A percentile compares a stretch with the other conserved stretches of the same genome.
phyloP scores from a whole-genome alignment of 2,329 filamentous ascomycete genomes.

The Penicillium brasilianum region DNA sequence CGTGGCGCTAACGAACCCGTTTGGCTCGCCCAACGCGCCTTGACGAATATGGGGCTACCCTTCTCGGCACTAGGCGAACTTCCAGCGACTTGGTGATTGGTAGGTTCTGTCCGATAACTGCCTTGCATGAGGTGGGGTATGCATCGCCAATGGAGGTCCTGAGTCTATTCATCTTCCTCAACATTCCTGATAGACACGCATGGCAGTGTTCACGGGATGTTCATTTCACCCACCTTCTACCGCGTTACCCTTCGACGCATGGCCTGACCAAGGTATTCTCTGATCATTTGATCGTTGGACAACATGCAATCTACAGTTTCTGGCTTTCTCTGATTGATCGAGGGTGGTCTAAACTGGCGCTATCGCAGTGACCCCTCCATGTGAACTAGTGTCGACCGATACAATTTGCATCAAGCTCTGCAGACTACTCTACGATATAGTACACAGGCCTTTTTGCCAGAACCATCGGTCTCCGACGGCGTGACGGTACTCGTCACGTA shows the following conservation, averaged over 20 bases:
- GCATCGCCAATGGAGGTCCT: not conserved
- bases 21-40: constrained; percentile 5
- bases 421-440: constrained; percentile 6
- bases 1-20: not conserved
- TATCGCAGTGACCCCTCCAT: constrained; percentile 7
- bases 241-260: not conserved
- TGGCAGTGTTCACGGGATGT: too few relatives aligned
- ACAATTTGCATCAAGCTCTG: constrained; percentile 12
- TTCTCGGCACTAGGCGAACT: not conserved
- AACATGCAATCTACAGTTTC: not conserved
- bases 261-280: too few relatives aligned
- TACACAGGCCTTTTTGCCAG: not conserved
- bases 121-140: not conserved
- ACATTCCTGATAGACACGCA: not conserved
- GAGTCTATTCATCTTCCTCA: not conserved
- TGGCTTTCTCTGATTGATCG: not conserved
- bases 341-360: not conserved
- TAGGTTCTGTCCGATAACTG: not conserved
- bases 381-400: not conserved
- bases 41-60: constrained; percentile 15
- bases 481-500: not conserved
- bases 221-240: too few relatives aligned
- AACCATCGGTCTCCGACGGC: constrained; percentile 21
- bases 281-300: not conserved
- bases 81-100: not conserved